Percentiles rank a stretch among this genome's conserved stretches.
Conservation (phyloP, 192 early-diverging fungal species). For the Coemansia sp. region DNA sequence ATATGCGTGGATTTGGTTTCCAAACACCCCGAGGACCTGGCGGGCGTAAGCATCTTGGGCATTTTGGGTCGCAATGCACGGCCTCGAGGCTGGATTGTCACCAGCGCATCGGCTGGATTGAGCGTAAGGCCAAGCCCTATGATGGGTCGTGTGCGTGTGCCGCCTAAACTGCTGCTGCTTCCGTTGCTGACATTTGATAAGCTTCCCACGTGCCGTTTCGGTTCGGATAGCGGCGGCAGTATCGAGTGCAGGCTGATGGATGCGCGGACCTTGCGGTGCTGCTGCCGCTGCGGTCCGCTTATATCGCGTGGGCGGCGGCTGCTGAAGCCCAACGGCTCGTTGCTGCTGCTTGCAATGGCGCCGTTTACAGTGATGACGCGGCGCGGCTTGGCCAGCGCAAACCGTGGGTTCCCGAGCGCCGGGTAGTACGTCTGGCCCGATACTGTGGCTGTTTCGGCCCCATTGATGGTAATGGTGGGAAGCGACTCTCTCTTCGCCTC, state of each 20-base stretch:
- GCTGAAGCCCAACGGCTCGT: neutral
- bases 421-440: conserved; percentile 18
- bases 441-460: conserved; percentile 4
- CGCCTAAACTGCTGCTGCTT: neutral
- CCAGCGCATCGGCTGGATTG: conserved; percentile 45
- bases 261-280: neutral
- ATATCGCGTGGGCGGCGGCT: neutral
- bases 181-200: neutral
- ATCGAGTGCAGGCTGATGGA: conserved; percentile 27
- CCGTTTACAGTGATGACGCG: conserved; percentile 23
- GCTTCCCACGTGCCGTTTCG: neutral
- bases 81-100: conserved; percentile 30
- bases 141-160: conserved; percentile 27
- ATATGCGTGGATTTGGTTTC: neutral
- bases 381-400: conserved; percentile 42
- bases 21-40: neutral
- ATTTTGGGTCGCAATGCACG: neutral
- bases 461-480: conserved; percentile 15
- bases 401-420: conserved; percentile 23
- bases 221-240: conserved; percentile 3
- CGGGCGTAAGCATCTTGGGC: neutral
- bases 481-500: conserved; percentile 6
- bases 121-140: conserved; percentile 48
- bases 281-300: neutral
- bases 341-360: conserved; percentile 8